Base-by-base conservation (phyloP, 768 basidiomycete genomes). In the Boletus patriciae region DNA sequence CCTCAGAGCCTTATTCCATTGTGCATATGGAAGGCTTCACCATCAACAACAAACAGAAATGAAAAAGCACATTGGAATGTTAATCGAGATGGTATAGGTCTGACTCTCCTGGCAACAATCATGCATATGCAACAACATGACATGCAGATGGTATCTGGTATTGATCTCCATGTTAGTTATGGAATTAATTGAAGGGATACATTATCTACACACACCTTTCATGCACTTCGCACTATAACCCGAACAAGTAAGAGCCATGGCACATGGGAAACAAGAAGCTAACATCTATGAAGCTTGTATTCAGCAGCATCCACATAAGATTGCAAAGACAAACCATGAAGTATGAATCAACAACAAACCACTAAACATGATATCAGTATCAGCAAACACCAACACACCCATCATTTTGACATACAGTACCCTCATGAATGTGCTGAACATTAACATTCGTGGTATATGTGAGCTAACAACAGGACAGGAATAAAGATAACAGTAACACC, bases 41-140 rank as follows among this genome's bases (percentile, higher is more conserved):
- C 54, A 31, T 31, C 54, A 25, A 60, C 54, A 3, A 60, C 47
- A 4, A 60, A 60, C 10, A 46, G 54, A 0, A 60, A 60, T 45
- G 47, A 56, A 8, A 54, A 60, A 29, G 50, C 50, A 6, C 54
- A 60, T 31, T 8, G 29, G 0, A 46, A 50, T 4, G 15, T 56
- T 5, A 60, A 60, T 23, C 13, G 29, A 1, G 33, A 60, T 53
- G 59, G 51, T 2, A 52, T 9, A 2, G 6, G 19, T 0, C 51
- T 60, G 1, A 56, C 54, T 1, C 13, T 60, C 0, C 59, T 60
- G 10, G 51, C 34, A 5, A 54, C 54, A 3, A 12, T 56, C 4
- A 52, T 59, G 58, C 31, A 3, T 10, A 50, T 50, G 3, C 54
- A 60, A 12, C 29, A 55, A 4, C 18, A 48, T 27, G 25, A 57